Evolutionary conservation across 371 early-diverging fungal species (phyloP), one percentile per base, ranked within the genome.

Genomic region (Syncephalis plumigaleata): DNA sequence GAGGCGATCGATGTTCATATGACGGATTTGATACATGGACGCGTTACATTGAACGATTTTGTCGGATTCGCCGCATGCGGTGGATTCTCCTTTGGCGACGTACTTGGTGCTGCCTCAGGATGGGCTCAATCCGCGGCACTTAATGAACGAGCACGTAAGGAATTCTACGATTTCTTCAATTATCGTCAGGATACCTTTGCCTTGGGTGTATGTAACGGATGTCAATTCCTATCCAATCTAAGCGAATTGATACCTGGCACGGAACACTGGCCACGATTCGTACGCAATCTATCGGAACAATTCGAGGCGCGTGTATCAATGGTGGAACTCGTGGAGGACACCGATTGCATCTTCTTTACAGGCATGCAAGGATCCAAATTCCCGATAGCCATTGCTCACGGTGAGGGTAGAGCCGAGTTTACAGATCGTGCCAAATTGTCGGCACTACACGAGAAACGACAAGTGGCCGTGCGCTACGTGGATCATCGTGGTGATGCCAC

Each of bases 41-140:
- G 70, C 53, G 75, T 77, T 7, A 57, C 71, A 0, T 63, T 93
- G 17, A 61, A 59, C 46, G 74, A 64, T 37, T 92, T 91, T 61
- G 67, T 71, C 42, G 97, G 95, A 21, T 63, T 95, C 39, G 95
- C 87, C 18, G 85, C 86, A 15, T 91, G 92, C 53, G 97, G 97
- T 61, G 97, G 97, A 8, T 96, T 96, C 77, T 83, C 86, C 0
- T 95, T 95, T 60, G 97, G 97, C 58, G 97, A 96, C 64, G 95
- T 94, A 0, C 64, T 96, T 11, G 97, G 97, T 4, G 95, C 97
- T 21, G 97, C 93, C 44, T 69, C 84, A 11, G 97, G 97, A 25
- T 96, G 97, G 95, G 94, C 97, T 51, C 85, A 88, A 54, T 79
- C 84, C 17, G 79, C 88, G 46, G 59, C 92, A 45, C 60, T 86